Evolutionary conservation across 495 filamentous ascomycete species (phyloP).

Genomic region (Elasticomyces elasticus): DNA sequence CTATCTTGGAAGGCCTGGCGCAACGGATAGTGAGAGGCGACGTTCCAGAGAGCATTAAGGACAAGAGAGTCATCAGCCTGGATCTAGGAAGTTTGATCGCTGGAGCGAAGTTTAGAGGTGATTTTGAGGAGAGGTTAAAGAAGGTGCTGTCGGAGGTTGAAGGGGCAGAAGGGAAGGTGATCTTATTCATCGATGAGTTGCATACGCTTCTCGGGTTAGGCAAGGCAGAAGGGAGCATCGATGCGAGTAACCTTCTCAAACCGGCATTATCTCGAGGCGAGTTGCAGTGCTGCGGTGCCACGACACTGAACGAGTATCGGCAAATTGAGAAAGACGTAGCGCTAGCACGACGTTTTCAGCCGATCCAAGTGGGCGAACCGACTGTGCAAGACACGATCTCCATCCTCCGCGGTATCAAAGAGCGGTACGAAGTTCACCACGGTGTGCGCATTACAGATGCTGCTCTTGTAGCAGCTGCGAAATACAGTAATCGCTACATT

Average conservation of each 20-base stretch:
- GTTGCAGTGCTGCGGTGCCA: constrained; percentile 90
- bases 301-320: constrained; percentile 84
- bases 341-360: constrained; percentile 84
- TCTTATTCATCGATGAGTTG: constrained; percentile 92
- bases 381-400: constrained; percentile 87
- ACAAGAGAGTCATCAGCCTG: constrained; percentile 77
- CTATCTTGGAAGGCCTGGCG: constrained; percentile 84
- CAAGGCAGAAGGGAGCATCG: constrained; percentile 90
- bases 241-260: constrained; percentile 91
- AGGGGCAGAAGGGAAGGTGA: constrained; percentile 76
- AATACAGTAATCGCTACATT: constrained; percentile 89
- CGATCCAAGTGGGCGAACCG: constrained; percentile 81
- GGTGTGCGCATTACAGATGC: constrained; percentile 88
- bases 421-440: constrained; percentile 94
- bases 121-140: constrained; percentile 93
- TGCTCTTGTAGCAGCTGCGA: constrained; percentile 83
- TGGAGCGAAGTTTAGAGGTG: constrained; percentile 88
- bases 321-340: constrained; percentile 94
- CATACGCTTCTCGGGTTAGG: constrained; percentile 86
- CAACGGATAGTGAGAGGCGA: constrained; percentile 84
- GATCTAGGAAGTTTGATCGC: constrained; percentile 90
- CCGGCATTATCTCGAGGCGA: constrained; percentile 87
- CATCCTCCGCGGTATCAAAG: constrained; percentile 92
- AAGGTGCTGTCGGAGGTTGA: constrained; percentile 82
- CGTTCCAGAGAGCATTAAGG: constrained; percentile 93